These are phyloP conservation scores for Ascocoryne sarcoides DNA, from an alignment of 2,329 filamentous ascomycete species.

Conservation along the genomic window DNA sequence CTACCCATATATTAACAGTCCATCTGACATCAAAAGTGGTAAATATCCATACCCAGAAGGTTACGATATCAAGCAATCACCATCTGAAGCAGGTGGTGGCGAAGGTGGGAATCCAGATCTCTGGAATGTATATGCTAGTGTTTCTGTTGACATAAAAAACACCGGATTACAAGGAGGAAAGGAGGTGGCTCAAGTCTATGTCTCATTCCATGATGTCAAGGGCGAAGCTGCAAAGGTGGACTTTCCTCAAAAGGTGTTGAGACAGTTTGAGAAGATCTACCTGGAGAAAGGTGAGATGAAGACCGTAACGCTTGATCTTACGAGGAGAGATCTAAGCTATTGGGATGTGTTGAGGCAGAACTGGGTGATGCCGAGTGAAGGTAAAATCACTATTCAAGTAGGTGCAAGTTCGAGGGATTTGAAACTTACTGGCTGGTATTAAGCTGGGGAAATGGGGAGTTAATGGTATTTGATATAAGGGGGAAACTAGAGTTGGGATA, in stretches of 20 bases:
- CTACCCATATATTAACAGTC: conserved; percentile 47
- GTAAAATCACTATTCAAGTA: conserved; percentile 33
- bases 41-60: conserved; percentile 34
- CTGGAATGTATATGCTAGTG: conserved; percentile 46
- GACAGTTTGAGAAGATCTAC: conserved; percentile 60
- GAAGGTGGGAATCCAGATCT: conserved; percentile 48
- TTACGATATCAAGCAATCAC: conserved; percentile 37
- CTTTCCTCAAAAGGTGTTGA: conserved; percentile 58
- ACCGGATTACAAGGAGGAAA: conserved; percentile 42
- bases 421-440: conserved; percentile 24
- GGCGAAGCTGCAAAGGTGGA: conserved; percentile 30
- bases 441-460: background rate
- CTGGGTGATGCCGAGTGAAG: conserved; percentile 52
- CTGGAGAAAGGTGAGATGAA: conserved; percentile 39
- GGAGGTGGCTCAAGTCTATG: conserved; percentile 49
- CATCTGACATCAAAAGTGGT: conserved; percentile 31
- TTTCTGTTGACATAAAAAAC: conserved; percentile 49
- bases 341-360: conserved; percentile 54
- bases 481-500: background rate
- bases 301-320: conserved; percentile 43
- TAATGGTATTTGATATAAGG: background rate
- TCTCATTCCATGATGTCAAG: conserved; percentile 31
- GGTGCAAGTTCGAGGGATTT: conserved; percentile 33
- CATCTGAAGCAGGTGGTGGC: conserved; percentile 53
- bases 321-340: conserved; percentile 52